These are phyloP conservation scores for Cladosporium velox DNA, from an alignment of 2,329 filamentous ascomycete species.

Conservation along the genomic window DNA sequence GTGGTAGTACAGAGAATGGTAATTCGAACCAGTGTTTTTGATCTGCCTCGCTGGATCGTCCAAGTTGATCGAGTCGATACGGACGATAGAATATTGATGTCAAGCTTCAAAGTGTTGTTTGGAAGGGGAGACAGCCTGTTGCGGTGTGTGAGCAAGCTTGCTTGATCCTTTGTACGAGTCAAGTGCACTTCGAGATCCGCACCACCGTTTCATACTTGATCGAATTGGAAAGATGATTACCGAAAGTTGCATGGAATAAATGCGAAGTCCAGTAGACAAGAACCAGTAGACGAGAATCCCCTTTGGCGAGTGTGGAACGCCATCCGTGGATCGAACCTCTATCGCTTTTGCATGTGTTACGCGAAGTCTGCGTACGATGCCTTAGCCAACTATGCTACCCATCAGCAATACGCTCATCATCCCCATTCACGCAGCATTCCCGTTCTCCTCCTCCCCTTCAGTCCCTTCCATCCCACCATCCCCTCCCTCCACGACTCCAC, in stretches of 20 bases:
- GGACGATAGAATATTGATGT: background rate
- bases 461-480: background rate
- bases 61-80: background rate
- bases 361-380: background rate
- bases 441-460: background rate
- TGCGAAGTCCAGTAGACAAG: background rate
- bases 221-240: background rate
- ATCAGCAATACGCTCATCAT: background rate
- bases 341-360: background rate
- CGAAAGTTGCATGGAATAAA: background rate
- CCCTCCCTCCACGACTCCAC: background rate
- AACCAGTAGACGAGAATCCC: background rate
- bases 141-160: background rate
- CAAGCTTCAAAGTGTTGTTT: background rate
- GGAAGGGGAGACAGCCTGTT: background rate
- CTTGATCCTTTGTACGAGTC: background rate
- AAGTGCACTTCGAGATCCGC: background rate
- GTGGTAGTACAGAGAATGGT: background rate
- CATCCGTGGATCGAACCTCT: background rate
- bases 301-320: background rate
- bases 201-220: background rate
- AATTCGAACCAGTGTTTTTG: background rate
- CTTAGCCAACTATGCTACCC: background rate
- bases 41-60: background rate
- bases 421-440: too few relatives aligned